A percentile compares a stretch with the other conserved stretches of the same genome.
Conservation (phyloP, 768 basidiomycete species). For the Hypsizygus marmoreus region DNA sequence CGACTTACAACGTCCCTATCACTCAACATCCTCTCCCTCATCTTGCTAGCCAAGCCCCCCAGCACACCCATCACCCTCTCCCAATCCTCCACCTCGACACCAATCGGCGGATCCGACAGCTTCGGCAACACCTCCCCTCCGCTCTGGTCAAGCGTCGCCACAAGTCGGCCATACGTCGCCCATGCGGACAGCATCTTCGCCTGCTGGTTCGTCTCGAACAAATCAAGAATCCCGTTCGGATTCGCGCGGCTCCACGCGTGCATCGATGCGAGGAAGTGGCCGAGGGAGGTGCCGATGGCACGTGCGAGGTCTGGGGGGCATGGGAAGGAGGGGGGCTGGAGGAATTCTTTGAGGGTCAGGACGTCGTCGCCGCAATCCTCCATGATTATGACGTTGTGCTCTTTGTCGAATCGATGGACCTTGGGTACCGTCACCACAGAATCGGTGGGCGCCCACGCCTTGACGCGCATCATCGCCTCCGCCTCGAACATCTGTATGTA, state of each 20-base stretch:
- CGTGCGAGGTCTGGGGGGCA: background rate
- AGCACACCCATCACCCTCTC: constrained; percentile 36
- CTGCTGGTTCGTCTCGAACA: constrained; percentile 37
- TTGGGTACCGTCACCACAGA: constrained; percentile 49
- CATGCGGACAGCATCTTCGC: constrained; percentile 39
- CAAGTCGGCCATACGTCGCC: constrained; percentile 46
- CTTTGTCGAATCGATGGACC: constrained; percentile 52
- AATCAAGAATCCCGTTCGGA: constrained; percentile 25
- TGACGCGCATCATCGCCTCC: constrained; percentile 49
- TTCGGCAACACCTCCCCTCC: constrained; percentile 24
- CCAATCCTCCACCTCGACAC: constrained; percentile 31
- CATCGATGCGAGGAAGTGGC: constrained; percentile 53
- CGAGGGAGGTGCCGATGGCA: constrained; percentile 54
- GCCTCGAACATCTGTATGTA: constrained; percentile 41
- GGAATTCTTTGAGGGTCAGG: constrained; percentile 43
- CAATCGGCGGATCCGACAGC: constrained; percentile 39
- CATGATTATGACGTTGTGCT: constrained; percentile 57
- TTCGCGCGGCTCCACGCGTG: constrained; percentile 48
- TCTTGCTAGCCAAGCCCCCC: constrained; percentile 30
- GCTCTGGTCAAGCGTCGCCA: constrained; percentile 30
- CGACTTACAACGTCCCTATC: constrained; percentile 25
- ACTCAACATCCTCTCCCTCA: constrained; percentile 29
- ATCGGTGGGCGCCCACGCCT: constrained; percentile 33
- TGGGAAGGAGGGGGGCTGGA: constrained; percentile 27
- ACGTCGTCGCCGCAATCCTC: constrained; percentile 53